Conservation (phyloP, 2,329 filamentous ascomycete genomes). For the Botrytis medusae region DNA sequence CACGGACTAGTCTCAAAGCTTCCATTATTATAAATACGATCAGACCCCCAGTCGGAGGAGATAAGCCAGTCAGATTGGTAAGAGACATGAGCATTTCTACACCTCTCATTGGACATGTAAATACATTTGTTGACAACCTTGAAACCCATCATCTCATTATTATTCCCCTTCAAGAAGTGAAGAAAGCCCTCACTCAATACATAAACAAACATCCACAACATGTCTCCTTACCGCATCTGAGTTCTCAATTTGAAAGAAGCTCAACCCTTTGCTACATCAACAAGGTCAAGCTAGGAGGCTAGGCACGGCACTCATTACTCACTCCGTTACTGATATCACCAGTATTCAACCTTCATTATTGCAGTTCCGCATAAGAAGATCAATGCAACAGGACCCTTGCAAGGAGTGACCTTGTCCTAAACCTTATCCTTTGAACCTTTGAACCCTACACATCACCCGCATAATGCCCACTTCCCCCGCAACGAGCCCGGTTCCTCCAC, state of each 20-base stretch:
- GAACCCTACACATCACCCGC: constrained; percentile 11
- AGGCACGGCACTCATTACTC: too few relatives aligned
- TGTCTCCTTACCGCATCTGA: neutral
- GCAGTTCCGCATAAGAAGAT: neutral
- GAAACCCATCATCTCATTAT: neutral
- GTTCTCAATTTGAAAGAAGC: neutral
- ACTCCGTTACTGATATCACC: neutral
- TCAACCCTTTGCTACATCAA: neutral
- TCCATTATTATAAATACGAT: constrained; percentile 13
- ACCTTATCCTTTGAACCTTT: neutral
- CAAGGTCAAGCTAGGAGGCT: neutral
- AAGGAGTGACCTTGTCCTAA: constrained; percentile 21
- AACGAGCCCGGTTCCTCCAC: constrained; percentile 29
- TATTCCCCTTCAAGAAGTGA: neutral
- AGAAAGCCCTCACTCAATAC: neutral
- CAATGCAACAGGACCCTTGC: constrained; percentile 16
- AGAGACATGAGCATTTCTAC: neutral
- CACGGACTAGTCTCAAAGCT: constrained; percentile 10
- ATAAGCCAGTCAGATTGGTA: constrained; percentile 1
- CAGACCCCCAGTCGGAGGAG: constrained; percentile 2
- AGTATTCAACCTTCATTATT: neutral
- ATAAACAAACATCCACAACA: neutral
- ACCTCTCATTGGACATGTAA: neutral
- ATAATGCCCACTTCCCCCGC: constrained; percentile 27
- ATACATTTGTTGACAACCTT: neutral